Percentiles rank a stretch among this genome's conserved stretches.
Conservation (phyloP, 768 basidiomycete genomes). For the Pleurotus pulmonarius region DNA sequence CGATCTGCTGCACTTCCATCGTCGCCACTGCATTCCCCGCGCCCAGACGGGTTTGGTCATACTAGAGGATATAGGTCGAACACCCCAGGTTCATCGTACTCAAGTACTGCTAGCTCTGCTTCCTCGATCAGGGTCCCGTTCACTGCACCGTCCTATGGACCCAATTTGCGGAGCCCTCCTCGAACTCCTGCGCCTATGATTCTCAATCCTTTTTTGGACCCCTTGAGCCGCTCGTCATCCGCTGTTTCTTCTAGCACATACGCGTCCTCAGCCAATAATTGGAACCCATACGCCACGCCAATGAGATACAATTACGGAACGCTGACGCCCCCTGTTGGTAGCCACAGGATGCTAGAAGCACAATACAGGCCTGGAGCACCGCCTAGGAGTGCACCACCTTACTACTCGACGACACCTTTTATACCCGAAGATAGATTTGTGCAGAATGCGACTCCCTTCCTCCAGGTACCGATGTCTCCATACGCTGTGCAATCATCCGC, state of each 20-base stretch:
- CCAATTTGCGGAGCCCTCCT: not conserved
- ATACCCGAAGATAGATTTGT: not conserved
- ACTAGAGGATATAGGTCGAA: conserved; percentile 9
- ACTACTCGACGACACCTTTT: not conserved
- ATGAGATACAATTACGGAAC: not conserved
- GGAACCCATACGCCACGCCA: not conserved
- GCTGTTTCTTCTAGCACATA: conserved; percentile 8
- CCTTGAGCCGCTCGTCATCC: conserved; percentile 13
- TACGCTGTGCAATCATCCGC: not conserved
- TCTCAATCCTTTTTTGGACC: conserved; percentile 17
- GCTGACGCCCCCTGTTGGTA: not conserved
- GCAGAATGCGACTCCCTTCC: not conserved
- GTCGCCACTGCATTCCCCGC: not conserved
- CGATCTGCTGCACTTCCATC: not conserved
- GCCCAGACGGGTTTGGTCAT: conserved; percentile 1
- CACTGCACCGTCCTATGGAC: not conserved
- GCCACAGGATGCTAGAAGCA: not conserved
- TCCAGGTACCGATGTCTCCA: not conserved
- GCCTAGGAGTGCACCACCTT: not conserved
- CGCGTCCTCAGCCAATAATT: conserved; percentile 5
- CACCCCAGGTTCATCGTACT: conserved; percentile 10
- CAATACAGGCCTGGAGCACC: not conserved
- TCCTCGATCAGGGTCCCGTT: not conserved
- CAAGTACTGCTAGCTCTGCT: conserved; percentile 9
- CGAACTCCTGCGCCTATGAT: conserved; percentile 2